Percentiles rank a stretch among this genome's conserved stretches.
phyloP scores from a whole-genome alignment of 345 rosid species.

The Eutrema yunnanense region DNA sequence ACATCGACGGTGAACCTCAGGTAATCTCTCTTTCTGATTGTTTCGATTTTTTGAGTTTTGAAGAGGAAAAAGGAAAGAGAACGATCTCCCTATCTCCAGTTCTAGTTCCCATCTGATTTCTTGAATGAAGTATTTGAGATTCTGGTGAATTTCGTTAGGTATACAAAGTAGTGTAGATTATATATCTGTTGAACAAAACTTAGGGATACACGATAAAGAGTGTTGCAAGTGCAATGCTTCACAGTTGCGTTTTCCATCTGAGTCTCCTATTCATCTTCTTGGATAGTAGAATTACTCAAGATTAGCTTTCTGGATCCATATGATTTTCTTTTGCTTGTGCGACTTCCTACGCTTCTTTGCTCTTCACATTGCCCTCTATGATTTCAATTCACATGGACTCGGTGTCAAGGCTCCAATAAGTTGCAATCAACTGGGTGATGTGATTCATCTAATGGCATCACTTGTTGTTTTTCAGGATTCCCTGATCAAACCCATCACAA shows the following conservation, averaged over 20 bases:
- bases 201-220: background rate
- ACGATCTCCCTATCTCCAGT: background rate
- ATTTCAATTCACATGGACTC: background rate
- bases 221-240: background rate
- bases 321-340: background rate
- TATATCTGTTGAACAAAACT: background rate
- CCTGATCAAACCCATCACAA: slow-evolving; percentile 74
- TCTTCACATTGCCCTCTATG: background rate
- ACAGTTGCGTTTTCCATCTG: background rate
- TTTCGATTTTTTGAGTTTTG: background rate
- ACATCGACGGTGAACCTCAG: slow-evolving; percentile 89
- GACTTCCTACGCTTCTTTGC: background rate
- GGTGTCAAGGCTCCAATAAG: background rate
- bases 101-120: background rate
- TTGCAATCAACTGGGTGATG: background rate
- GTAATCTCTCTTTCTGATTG: slow-evolving; percentile 24
- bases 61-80: background rate
- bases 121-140: background rate
- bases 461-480: slow-evolving; percentile 61
- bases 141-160: background rate
- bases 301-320: background rate
- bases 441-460: background rate
- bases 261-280: background rate
- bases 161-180: background rate
- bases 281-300: background rate